Conservation (phyloP, 108 stramenopile species). For the Schizochytrium sp. region DNA sequence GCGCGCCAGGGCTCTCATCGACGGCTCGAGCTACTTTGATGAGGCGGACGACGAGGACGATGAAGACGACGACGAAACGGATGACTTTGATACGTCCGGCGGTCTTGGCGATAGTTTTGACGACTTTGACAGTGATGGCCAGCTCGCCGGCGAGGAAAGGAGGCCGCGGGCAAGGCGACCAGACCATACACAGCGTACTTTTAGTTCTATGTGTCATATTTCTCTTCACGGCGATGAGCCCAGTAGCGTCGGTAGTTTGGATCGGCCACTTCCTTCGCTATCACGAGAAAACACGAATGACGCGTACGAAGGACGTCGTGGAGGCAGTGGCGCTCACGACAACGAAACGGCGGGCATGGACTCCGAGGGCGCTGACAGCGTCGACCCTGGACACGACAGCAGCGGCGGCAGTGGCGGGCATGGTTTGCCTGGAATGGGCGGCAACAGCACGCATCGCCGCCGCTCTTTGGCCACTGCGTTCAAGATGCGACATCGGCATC, state of each 20-base stretch:
- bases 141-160: too few relatives aligned
- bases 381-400: neutral
- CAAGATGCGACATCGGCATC: neutral
- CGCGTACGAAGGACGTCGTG: too few relatives aligned
- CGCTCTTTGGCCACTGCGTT: neutral
- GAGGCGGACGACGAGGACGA: neutral
- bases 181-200: too few relatives aligned
- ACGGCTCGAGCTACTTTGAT: neutral
- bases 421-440: neutral
- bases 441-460: neutral
- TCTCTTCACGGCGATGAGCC: too few relatives aligned
- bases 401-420: neutral
- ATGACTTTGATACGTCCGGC: too few relatives aligned
- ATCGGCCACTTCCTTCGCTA: too few relatives aligned
- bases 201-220: too few relatives aligned
- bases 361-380: neutral
- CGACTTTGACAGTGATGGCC: too few relatives aligned
- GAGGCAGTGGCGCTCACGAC: neutral
- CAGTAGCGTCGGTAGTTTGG: too few relatives aligned
- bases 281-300: too few relatives aligned
- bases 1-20: neutral
- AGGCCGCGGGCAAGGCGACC: too few relatives aligned
- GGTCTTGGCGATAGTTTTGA: too few relatives aligned
- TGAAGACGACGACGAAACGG: neutral
- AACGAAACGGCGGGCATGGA: neutral